phyloP scores from a whole-genome alignment of 129 eudicot genomes.

The Calendula officinalis region DNA sequence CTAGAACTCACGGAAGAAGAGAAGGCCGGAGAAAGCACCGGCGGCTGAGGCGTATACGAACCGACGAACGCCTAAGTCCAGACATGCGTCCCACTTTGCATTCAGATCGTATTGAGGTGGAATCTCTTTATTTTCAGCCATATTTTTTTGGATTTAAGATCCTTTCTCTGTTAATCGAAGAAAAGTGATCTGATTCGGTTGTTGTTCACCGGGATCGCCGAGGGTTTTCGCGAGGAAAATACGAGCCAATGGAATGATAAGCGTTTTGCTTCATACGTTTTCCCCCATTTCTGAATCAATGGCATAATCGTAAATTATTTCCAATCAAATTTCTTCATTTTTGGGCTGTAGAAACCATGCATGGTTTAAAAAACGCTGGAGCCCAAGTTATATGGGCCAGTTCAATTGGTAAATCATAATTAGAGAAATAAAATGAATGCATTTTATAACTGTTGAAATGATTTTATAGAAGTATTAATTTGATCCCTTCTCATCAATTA shows the following conservation, averaged over 20 bases:
- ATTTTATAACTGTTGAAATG: too few relatives aligned
- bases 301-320: slow-evolving; percentile 17
- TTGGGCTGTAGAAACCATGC: neutral
- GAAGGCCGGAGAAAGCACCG: slow-evolving; percentile 13
- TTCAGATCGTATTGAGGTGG: neutral
- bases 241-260: slow-evolving; percentile 10
- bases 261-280: neutral
- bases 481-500: too few relatives aligned
- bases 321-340: neutral
- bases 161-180: neutral
- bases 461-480: too few relatives aligned
- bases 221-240: slow-evolving; percentile 20
- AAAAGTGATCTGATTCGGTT: neutral
- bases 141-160: neutral
- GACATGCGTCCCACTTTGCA: slow-evolving; percentile 10
- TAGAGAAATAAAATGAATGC: too few relatives aligned
- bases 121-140: slow-evolving; percentile 10
- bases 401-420: neutral
- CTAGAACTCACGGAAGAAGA: neutral
- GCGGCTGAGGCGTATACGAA: neutral
- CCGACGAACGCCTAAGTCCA: slow-evolving; percentile 7
- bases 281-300: neutral
- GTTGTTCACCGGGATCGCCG: neutral
- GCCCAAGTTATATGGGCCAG: neutral
- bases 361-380: too few relatives aligned